phyloP scores from a whole-genome alignment of 1,284 basidiomycete genomes.

The Tilletia setariae region DNA sequence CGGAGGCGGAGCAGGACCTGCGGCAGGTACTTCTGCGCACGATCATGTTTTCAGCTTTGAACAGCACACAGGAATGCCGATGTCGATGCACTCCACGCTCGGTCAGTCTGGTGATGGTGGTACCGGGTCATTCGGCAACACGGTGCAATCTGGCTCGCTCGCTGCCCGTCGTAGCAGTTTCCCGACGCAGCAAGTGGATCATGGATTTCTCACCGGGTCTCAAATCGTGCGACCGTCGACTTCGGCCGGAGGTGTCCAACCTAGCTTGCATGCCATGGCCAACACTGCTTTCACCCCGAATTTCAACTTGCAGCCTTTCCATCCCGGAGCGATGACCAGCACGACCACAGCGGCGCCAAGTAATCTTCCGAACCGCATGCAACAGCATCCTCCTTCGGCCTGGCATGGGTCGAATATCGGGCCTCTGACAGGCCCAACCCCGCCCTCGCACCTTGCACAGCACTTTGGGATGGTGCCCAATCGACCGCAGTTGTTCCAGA shows the following conservation, averaged over 20 bases:
- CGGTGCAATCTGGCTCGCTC: neutral
- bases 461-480: neutral
- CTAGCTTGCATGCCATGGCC: neutral
- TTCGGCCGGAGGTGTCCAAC: neutral
- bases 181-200: neutral
- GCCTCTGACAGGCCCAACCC: no score
- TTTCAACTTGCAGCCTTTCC: neutral
- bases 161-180: neutral
- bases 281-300: neutral
- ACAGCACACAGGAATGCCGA: neutral
- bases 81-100: no score
- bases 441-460: neutral
- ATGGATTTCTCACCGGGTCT: neutral
- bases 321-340: neutral
- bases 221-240: constrained; percentile 15
- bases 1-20: no score
- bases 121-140: no score
- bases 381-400: neutral
- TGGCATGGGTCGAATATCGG: neutral
- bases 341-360: neutral
- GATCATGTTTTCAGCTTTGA: neutral
- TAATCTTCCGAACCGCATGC: neutral
- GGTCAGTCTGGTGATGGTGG: no score
- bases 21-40: neutral
- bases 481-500: constrained; percentile 1